A percentile compares a stretch with the other conserved stretches of the same genome.
Evolutionary conservation across 2,329 filamentous ascomycete genomes (phyloP).

Genomic region (Verticillium isaacii): DNA sequence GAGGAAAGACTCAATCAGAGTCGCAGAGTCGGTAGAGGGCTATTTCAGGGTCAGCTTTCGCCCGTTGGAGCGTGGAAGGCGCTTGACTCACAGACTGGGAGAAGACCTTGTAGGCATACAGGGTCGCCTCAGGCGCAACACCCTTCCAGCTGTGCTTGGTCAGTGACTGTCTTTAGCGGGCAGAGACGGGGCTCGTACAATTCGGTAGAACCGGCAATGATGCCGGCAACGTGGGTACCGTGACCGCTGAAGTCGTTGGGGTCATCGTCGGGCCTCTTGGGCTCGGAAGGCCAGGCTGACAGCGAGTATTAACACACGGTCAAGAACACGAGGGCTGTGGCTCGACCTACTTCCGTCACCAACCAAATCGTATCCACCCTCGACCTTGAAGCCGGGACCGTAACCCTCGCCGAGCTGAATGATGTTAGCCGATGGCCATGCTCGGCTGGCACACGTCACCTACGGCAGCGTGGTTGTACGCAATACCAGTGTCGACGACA

Average conservation of each 20-base stretch:
- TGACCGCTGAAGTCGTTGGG: constrained; percentile 22
- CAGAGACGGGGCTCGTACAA: neutral
- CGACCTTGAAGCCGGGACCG: constrained; percentile 13
- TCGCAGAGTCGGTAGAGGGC: constrained; percentile 6
- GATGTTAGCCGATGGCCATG: neutral
- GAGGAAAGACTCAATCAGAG: constrained; percentile 27
- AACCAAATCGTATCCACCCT: constrained; percentile 17
- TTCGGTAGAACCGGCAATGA: constrained; percentile 34
- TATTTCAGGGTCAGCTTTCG: neutral
- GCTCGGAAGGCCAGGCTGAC: constrained; percentile 6
- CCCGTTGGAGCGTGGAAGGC: neutral
- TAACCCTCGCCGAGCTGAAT: constrained; percentile 8
- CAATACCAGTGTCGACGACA: constrained; percentile 33
- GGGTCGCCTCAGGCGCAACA: constrained; percentile 21
- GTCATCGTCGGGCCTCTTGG: constrained; percentile 3
- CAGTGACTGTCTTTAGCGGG: neutral
- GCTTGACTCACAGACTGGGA: neutral
- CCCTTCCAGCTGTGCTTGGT: constrained; percentile 13
- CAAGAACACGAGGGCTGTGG: neutral
- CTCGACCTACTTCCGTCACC: constrained; percentile 13
- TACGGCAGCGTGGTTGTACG: constrained; percentile 33
- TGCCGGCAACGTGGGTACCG: constrained; percentile 40
- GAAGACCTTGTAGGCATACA: constrained; percentile 22
- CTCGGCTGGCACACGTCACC: neutral
- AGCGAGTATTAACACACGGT: neutral